Conservation (phyloP, 2,329 filamentous ascomycete genomes). For the Clarireedia hainanense region DNA sequence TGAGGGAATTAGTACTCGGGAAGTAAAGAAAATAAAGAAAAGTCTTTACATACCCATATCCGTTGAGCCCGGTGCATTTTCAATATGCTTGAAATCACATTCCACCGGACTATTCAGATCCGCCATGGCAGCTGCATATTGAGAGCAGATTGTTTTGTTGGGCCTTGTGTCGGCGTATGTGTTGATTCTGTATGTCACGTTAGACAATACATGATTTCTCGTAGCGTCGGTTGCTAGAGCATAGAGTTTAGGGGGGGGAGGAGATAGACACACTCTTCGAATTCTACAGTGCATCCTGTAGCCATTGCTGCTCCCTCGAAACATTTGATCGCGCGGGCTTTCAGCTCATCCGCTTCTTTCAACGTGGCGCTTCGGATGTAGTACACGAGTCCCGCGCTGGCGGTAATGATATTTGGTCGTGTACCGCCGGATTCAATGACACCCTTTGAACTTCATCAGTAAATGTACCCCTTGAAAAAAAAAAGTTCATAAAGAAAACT, state of each 20-base stretch:
- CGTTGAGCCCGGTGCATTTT: constrained; percentile 15
- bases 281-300: constrained; percentile 21
- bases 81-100: constrained; percentile 9
- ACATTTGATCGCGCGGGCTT: constrained; percentile 17
- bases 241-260: no score
- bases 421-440: constrained; percentile 26
- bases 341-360: constrained; percentile 12
- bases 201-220: background rate
- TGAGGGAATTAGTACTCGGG: constrained; percentile 13
- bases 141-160: constrained; percentile 15
- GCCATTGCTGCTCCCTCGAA: constrained; percentile 22
- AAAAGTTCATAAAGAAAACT: constrained; percentile 10
- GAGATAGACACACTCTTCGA: constrained; percentile 25
- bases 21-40: no score
- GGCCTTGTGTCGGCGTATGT: constrained; percentile 19
- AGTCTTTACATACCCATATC: constrained; percentile 22
- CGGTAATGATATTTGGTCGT: constrained; percentile 33
- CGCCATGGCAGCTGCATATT: constrained; percentile 15
- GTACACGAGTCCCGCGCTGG: constrained; percentile 14
- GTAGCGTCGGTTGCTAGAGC: no score
- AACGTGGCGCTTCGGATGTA: constrained; percentile 16
- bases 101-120: constrained; percentile 9
- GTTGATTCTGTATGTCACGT: constrained; percentile 9
- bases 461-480: background rate
- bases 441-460: background rate